phyloP scores from a whole-genome alignment of 1,139 yeast genomes.

The Debaryomyces nepalensis region DNA sequence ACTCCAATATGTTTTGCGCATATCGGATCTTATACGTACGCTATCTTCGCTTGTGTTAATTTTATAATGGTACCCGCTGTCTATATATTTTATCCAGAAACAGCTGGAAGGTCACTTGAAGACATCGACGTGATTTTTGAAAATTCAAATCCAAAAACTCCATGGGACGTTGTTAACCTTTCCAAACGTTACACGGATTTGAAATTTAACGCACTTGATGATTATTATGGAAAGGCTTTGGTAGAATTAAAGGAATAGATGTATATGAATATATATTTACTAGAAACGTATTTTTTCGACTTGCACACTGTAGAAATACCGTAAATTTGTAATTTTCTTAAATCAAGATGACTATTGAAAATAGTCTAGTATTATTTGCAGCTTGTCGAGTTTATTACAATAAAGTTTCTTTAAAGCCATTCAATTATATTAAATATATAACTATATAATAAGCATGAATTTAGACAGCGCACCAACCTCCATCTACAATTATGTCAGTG shows the following conservation, averaged over 20 bases:
- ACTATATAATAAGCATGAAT: too few relatives aligned
- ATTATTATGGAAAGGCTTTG: neutral
- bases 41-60: conserved; percentile 45
- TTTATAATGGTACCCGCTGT: conserved; percentile 55
- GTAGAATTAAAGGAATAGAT: neutral
- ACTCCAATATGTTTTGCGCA: conserved; percentile 44
- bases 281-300: too few relatives aligned
- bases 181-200: conserved; percentile 23
- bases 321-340: too few relatives aligned
- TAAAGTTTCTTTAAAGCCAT: too few relatives aligned
- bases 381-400: too few relatives aligned
- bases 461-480: conserved; percentile 34
- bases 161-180: conserved; percentile 46
- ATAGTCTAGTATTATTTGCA: too few relatives aligned
- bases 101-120: conserved; percentile 50
- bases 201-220: neutral
- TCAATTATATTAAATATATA: too few relatives aligned
- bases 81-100: conserved; percentile 53
- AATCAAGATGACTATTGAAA: too few relatives aligned
- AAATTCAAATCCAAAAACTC: conserved; percentile 37
- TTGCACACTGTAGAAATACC: too few relatives aligned
- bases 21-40: conserved; percentile 40
- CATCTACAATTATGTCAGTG: conserved; percentile 51
- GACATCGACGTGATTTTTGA: conserved; percentile 47
- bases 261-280: too few relatives aligned